These are phyloP conservation scores for Ophidiomyces ophidiicola DNA, from an alignment of 2,329 filamentous ascomycete genomes.

Conservation along the genomic window DNA sequence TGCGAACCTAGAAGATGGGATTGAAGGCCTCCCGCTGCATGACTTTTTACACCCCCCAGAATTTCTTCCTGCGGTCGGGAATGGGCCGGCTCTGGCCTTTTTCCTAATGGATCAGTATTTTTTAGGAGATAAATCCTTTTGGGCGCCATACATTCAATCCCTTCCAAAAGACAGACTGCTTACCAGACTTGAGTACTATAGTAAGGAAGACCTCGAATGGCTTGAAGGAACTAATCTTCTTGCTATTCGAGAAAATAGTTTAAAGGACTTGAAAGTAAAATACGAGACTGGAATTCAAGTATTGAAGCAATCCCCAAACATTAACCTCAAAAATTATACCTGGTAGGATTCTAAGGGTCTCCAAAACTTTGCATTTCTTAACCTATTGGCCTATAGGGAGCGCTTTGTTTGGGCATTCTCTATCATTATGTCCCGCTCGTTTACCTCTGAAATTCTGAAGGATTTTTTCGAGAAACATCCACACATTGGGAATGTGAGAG, in stretches of 20 bases:
- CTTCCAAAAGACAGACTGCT: constrained; percentile 53
- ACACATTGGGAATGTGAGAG: constrained; percentile 27
- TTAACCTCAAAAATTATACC: constrained; percentile 21
- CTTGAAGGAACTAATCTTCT: constrained; percentile 29
- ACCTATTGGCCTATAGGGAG: constrained; percentile 23
- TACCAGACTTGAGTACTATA: constrained; percentile 53
- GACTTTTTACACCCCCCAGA: constrained; percentile 35
- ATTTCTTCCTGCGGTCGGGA: constrained; percentile 42
- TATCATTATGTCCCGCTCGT: constrained; percentile 35
- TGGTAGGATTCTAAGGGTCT: constrained; percentile 23
- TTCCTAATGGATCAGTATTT: constrained; percentile 59
- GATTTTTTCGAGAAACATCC: constrained; percentile 21
- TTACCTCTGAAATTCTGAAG: constrained; percentile 33
- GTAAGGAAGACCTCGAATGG: constrained; percentile 46
- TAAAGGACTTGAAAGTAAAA: constrained; percentile 27
- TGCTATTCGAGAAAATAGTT: constrained; percentile 24
- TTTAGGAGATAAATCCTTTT: constrained; percentile 46
- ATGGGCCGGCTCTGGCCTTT: constrained; percentile 53
- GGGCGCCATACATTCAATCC: constrained; percentile 55
- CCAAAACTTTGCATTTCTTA: constrained; percentile 7
- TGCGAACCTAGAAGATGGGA: constrained; percentile 11
- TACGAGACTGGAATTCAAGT: constrained; percentile 25
- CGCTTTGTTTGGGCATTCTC: constrained; percentile 37
- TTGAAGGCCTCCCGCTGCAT: constrained; percentile 16
- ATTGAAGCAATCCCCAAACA: constrained; percentile 20